Evolutionary conservation across 108 stramenopile species (phyloP).

Genomic region (Nitzschia inconspicua): DNA sequence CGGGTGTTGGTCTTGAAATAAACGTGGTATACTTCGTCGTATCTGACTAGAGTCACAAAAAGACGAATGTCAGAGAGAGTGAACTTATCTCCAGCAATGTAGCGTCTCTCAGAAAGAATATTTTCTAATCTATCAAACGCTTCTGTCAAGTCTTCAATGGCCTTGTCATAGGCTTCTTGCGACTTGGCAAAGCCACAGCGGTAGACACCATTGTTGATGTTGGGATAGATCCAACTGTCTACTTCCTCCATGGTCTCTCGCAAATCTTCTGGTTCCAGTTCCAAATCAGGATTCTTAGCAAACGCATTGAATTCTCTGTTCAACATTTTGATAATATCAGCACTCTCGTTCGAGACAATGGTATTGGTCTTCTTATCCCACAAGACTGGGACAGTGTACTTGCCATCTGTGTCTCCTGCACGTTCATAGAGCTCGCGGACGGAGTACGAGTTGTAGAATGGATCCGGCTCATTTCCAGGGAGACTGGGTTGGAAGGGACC

Average conservation of each 20-base stretch:
- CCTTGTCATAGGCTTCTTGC: constrained; percentile 86
- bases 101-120: constrained; percentile 61
- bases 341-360: constrained; percentile 90
- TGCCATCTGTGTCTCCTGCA: constrained; percentile 59
- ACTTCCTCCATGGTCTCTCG: constrained; percentile 59
- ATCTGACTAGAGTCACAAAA: constrained; percentile 83
- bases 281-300: constrained; percentile 58
- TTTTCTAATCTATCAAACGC: constrained; percentile 73
- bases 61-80: constrained; percentile 90
- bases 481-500: constrained; percentile 17
- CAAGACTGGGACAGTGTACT: constrained; percentile 89
- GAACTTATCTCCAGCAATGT: constrained; percentile 63
- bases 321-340: constrained; percentile 94
- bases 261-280: constrained; percentile 75
- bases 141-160: constrained; percentile 70
- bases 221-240: constrained; percentile 77
- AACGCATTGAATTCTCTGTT: constrained; percentile 77
- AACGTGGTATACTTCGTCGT: constrained; percentile 87
- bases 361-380: constrained; percentile 86
- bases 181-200: constrained; percentile 88
- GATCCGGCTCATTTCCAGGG: constrained; percentile 48
- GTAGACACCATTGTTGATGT: constrained; percentile 93
- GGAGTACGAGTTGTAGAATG: constrained; percentile 38
- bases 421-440: constrained; percentile 82
- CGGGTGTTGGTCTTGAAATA: constrained; percentile 94